These are phyloP conservation scores for Aspergillus tubingensis DNA, from an alignment of 2,329 filamentous ascomycete species.

Conservation along the genomic window DNA sequence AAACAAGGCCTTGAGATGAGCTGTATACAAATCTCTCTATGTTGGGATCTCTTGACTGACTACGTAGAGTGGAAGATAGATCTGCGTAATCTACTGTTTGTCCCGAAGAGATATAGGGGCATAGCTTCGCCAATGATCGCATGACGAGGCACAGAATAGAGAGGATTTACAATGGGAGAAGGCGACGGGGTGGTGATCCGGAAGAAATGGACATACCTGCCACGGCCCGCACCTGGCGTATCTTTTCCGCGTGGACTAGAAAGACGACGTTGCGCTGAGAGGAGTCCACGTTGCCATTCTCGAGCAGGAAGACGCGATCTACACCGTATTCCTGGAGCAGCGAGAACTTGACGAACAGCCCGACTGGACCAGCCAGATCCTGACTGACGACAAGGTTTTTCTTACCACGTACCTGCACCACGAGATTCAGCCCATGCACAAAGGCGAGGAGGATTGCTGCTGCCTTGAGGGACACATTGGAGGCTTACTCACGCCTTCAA, in stretches of 20 bases:
- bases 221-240: slow-evolving; percentile 78
- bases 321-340: slow-evolving; percentile 96
- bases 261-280: slow-evolving; percentile 96
- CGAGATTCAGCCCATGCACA: slow-evolving; percentile 23
- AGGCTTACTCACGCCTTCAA: slow-evolving; percentile 83
- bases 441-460: slow-evolving; percentile 6
- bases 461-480: slow-evolving; percentile 19
- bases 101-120: slow-evolving; percentile 39
- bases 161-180: slow-evolving; percentile 10
- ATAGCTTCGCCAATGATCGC: neutral
- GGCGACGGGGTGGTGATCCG: slow-evolving; percentile 4
- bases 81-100: slow-evolving; percentile 62
- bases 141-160: neutral
- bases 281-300: slow-evolving; percentile 92
- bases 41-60: slow-evolving; percentile 59
- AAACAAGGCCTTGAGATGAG: slow-evolving; percentile 48
- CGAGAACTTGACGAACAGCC: slow-evolving; percentile 91
- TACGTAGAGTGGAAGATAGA: slow-evolving; percentile 53
- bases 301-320: slow-evolving; percentile 94
- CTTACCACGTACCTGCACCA: slow-evolving; percentile 84
- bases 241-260: slow-evolving; percentile 85
- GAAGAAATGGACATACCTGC: slow-evolving; percentile 67
- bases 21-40: slow-evolving; percentile 37
- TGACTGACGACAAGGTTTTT: slow-evolving; percentile 96
- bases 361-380: slow-evolving; percentile 83